Percentiles rank a stretch among this genome's conserved stretches.
Conservation (phyloP, 2,329 filamentous ascomycete species). For the Xylogone sp. region DNA sequence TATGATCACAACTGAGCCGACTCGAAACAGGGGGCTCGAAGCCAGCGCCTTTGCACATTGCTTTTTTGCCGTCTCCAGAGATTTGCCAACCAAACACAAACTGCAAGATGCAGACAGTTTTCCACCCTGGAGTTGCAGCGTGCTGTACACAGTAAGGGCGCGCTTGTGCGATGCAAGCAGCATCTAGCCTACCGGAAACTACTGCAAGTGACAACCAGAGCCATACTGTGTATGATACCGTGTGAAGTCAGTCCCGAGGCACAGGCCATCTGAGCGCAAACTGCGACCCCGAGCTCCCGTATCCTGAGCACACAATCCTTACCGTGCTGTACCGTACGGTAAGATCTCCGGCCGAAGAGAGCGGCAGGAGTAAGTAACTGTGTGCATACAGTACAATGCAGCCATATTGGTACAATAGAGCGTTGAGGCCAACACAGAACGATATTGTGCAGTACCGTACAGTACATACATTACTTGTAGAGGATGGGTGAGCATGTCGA, state of each 20-base stretch:
- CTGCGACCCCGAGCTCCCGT: background rate
- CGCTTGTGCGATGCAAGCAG: background rate
- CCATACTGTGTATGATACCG: background rate
- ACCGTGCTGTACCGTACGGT: too few species aligned
- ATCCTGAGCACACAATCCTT: too few species aligned
- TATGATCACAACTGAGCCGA: background rate
- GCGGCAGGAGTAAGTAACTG: too few species aligned
- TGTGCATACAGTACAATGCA: too few species aligned
- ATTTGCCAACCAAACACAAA: background rate
- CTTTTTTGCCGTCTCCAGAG: too few species aligned
- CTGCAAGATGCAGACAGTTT: background rate
- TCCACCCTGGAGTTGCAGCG: background rate
- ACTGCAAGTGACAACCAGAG: background rate
- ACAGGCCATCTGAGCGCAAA: background rate
- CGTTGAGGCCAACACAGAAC: too few species aligned
- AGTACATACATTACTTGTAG: too few species aligned
- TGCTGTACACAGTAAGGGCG: background rate
- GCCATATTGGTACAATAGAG: too few species aligned
- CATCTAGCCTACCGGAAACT: background rate
- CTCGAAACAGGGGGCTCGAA: background rate
- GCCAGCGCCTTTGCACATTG: too few species aligned
- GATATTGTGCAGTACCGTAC: too few species aligned
- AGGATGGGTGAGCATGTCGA: too few species aligned
- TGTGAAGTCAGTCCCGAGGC: background rate
- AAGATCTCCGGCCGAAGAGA: background rate